Base-by-base conservation (phyloP, 345 rosid genomes). In the Trapa incisa region DNA sequence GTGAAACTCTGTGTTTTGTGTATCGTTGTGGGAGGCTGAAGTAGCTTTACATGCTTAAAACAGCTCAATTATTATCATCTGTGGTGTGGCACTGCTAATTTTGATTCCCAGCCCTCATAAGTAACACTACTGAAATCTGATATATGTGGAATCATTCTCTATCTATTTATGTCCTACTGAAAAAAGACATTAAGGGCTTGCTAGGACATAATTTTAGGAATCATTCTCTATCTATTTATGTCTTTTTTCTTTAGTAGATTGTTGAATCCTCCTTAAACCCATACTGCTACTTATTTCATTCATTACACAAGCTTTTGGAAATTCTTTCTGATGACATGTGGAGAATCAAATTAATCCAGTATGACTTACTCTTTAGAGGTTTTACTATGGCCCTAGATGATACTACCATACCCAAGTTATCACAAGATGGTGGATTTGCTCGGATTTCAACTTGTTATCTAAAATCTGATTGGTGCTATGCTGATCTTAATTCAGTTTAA, bases 401-500 rank as follows among this genome's bases (percentile, higher is more conserved):
- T 22, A 57, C 61, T 1, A 32, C 7, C 61, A n/a, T 57, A 22
- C 32, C 32, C 60, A 58, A 45, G 33, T 58, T 58, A 58, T 42
- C 42, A 12, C 4, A n/a, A 32, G 45, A 12, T 65, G 16, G 8
- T 6, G 22, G n/a, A 38, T 22, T 62, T 64, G 66, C 66, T 64
- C 2, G 9, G 11, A 42, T 1, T 17, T 65, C 36, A 41, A 42
- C 33, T 11, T 65, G 35, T 63, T 42, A 42, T 60, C 56, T 1
- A 47, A 8, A 14, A 29, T 16, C 33, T 37, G 12, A 48, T 68
- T 57, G 37, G 15, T 41, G n/a, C 37, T 11, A 62, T 65, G 17
- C 22, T 66, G 33, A 69, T 41, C 17, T 61, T 77, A 64, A 63
- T 70, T 74, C 84, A 95, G 96, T 91, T 95, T 76, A 84, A 75